These are phyloP conservation scores for Thielaviopsis ethacetica DNA, from an alignment of 2,329 filamentous ascomycete species.

Conservation along the genomic window DNA sequence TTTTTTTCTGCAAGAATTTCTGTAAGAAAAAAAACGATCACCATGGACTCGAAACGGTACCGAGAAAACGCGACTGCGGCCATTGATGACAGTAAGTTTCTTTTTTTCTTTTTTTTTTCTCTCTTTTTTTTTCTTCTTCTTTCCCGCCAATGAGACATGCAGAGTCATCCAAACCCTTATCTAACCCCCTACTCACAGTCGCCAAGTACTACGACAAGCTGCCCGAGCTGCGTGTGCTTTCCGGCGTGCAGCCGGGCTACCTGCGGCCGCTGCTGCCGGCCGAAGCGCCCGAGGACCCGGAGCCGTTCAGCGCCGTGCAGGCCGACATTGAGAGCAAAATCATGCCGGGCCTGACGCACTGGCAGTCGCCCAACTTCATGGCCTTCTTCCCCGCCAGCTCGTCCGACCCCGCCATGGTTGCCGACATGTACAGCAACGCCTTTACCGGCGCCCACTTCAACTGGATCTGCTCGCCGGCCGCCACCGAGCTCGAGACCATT, in stretches of 20 bases:
- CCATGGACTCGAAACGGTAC: constrained; percentile 70
- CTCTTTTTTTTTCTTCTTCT: too few species aligned
- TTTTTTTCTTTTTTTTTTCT: neutral
- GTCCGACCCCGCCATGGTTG: constrained; percentile 72
- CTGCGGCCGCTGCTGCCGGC: constrained; percentile 61
- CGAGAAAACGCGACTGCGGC: constrained; percentile 58
- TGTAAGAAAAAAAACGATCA: neutral
- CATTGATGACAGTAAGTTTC: constrained; percentile 61
- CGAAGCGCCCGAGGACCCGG: constrained; percentile 46
- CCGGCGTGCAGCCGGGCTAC: constrained; percentile 71
- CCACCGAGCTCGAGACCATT: constrained; percentile 86
- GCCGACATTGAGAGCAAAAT: constrained; percentile 74
- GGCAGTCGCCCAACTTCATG: constrained; percentile 90
- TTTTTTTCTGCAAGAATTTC: too few species aligned
- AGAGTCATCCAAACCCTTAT: constrained; percentile 2
- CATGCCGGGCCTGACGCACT: constrained; percentile 83
- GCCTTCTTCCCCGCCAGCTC: constrained; percentile 81
- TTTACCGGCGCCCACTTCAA: constrained; percentile 91
- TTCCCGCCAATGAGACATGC: neutral
- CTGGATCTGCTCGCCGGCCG: constrained; percentile 85
- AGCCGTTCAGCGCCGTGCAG: constrained; percentile 64
- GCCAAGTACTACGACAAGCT: constrained; percentile 70
- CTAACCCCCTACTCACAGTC: constrained; percentile 34
- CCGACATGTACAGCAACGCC: constrained; percentile 79
- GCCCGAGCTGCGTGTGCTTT: constrained; percentile 52